Evolutionary conservation across 129 eudicot genomes (phyloP), one percentile per base, ranked within the genome.

Genomic region (Solidago caesia): DNA sequence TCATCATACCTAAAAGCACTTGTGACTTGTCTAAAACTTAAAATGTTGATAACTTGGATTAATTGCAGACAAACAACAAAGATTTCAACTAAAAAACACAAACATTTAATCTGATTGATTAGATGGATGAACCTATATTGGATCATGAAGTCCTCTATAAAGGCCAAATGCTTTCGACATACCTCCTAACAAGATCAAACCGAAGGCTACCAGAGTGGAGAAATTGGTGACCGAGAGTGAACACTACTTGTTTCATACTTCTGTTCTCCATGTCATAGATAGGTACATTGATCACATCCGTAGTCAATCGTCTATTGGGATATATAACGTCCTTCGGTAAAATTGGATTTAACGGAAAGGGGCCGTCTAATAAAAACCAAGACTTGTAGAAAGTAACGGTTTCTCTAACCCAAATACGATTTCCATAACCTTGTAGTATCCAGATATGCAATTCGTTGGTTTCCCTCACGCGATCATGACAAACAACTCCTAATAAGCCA

Each of bases 341-440:
- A 10, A 5, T 7, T 44, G 67, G 15, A 33, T 33, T 62, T 39
- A 29, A 13, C 45, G 44, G 12, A 11, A 62, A 58, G 14, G 64
- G 64, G 4, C 64, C 64, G 8, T 58, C 64, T 21, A 58, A 7
- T 58, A 58, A 58, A 8, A 58, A 58, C 29, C 27, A 58, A 7
- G 64, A 58, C 27, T 21, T 29, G 16, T 4, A 33, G 46, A 33
- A 27, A 10, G n/a, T 8, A 62, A 62, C 15, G 14, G 44, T 27
- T 58, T 58, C 64, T 58, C 67, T 62, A 11, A 29, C 67, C 67
- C 67, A 62, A 62, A 62, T 46, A 33, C 44, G 7, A 4, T 62
- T 62, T 29, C 26, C 67, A 62, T 62, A 62, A 14, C 26, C 67
- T 39, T 33, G 42, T 33, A 62, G 29, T 13, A 62, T 10, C 67